phyloP scores from a whole-genome alignment of 2,329 filamentous ascomycete species.

The Aspergillus pseudoglaucus region DNA sequence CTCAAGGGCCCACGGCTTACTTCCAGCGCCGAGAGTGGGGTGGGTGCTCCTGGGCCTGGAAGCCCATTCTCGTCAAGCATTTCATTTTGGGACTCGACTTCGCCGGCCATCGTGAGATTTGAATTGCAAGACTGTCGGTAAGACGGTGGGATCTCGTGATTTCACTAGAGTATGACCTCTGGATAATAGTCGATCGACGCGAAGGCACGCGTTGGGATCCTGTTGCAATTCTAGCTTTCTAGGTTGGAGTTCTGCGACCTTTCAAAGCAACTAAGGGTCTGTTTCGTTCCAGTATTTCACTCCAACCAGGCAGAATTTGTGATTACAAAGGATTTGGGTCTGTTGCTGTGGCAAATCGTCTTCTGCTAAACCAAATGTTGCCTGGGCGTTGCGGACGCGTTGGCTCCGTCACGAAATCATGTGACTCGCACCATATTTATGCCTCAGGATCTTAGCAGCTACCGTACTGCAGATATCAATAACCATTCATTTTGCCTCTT shows the following conservation, averaged over 20 bases:
- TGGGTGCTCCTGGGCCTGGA: constrained; percentile 86
- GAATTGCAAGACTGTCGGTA: background rate
- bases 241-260: background rate
- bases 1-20: constrained; percentile 45
- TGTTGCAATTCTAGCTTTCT: constrained; percentile 1
- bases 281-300: background rate
- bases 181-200: constrained; percentile 1
- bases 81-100: constrained; percentile 62
- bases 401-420: constrained; percentile 31
- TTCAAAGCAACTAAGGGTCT: background rate
- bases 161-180: background rate
- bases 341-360: constrained; percentile 18
- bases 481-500: too few species aligned
- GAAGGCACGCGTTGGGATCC: constrained; percentile 12
- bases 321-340: background rate
- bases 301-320: background rate
- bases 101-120: constrained; percentile 33
- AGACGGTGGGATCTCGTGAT: background rate
- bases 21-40: constrained; percentile 77
- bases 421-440: constrained; percentile 11
- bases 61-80: constrained; percentile 64
- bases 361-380: background rate
- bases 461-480: background rate
- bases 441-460: background rate
- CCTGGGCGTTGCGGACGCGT: constrained; percentile 23